phyloP scores from a whole-genome alignment of 2,329 filamentous ascomycete species.

The Westerdykella aurantiaca region DNA sequence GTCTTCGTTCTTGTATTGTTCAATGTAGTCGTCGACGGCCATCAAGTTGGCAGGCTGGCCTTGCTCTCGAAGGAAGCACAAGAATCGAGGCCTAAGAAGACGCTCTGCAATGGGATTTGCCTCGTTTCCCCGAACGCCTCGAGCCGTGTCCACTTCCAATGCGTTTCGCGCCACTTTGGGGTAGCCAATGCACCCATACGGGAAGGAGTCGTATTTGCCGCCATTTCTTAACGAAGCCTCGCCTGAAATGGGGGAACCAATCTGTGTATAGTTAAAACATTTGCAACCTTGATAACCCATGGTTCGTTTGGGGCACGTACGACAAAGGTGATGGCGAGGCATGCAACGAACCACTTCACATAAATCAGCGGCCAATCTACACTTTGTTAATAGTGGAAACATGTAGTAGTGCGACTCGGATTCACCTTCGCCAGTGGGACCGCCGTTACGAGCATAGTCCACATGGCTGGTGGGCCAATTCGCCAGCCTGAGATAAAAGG shows the following conservation, averaged over 20 bases:
- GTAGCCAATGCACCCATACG: constrained; percentile 27
- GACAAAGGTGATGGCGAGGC: constrained; percentile 18
- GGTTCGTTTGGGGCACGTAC: constrained; percentile 7
- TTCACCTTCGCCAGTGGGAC: constrained; percentile 16
- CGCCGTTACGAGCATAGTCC: constrained; percentile 15
- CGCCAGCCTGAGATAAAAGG: constrained; percentile 22
- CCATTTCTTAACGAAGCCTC: constrained; percentile 14
- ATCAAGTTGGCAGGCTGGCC: constrained; percentile 16
- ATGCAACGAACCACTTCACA: constrained; percentile 27
- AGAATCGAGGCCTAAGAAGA: constrained; percentile 21
- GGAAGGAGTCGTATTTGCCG: constrained; percentile 23
- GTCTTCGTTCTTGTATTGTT: constrained; percentile 15
- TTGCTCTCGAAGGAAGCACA: constrained; percentile 24
- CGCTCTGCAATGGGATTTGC: constrained; percentile 23
- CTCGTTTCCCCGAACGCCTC: constrained; percentile 6
- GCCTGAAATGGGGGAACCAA: constrained; percentile 15
- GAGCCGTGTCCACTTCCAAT: constrained; percentile 16
- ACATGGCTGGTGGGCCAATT: constrained; percentile 30
- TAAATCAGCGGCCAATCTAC: constrained; percentile 21
- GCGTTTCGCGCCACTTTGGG: constrained; percentile 27
- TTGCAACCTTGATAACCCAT: neutral
- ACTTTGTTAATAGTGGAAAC: constrained; percentile 1
- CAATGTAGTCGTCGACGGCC: constrained; percentile 24
- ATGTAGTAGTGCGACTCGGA: neutral
- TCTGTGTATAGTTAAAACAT: constrained; percentile 8